Evolutionary conservation across 31 red algal genomes (phyloP), one percentile per base, ranked within the genome.

Genomic region (Asparagopsis taxiformis): DNA sequence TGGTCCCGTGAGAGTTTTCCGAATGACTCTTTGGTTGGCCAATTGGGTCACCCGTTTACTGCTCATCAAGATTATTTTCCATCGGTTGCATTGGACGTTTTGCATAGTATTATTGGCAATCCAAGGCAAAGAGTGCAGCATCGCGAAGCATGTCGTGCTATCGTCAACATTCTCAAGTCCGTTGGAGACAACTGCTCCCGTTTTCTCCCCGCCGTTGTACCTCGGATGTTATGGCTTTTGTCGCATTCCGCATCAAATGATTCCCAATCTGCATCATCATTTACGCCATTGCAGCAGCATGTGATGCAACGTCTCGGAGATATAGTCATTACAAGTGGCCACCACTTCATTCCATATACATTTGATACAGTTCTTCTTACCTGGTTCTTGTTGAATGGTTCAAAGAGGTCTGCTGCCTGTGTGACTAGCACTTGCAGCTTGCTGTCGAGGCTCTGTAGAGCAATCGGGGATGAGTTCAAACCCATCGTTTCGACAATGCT

Each of bases 11-110:
- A 57, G 34, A 77, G 75, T 58, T 51, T 80, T 16, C 61, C 63
- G 3, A 80, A 72, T 36, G 62, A 80, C 23, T 91, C 83, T 11
- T 63, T 98, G 36, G 90, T 98, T 2, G 74, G 67, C 3, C 71
- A 80, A 33, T 62, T 98, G 17, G 80, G 79, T 3, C 95, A 98
- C 66, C 95, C 95, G 5, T 98, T 94, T 53, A 94, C 95, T 13
- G 86, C 78, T 31, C 91, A 85, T 55, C 80, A 67, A 1, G 86
- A 94, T 55, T 98, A 94, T 68, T 98, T 94, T 77, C 80, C 95
- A 25, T 94, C 91, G 26, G 90, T 85, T 21, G 80, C 85, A 4
- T 59, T 98, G n/a, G 95, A 98, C 62, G 75, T 84, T 56, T 69
- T 99, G 35, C 80, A 99, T 72, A 64, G 80, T 15, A 92, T 99